Evolutionary conservation across 345 rosid genomes (phyloP), one percentile per base, ranked within the genome.

Genomic region (Jatropha curcas): DNA sequence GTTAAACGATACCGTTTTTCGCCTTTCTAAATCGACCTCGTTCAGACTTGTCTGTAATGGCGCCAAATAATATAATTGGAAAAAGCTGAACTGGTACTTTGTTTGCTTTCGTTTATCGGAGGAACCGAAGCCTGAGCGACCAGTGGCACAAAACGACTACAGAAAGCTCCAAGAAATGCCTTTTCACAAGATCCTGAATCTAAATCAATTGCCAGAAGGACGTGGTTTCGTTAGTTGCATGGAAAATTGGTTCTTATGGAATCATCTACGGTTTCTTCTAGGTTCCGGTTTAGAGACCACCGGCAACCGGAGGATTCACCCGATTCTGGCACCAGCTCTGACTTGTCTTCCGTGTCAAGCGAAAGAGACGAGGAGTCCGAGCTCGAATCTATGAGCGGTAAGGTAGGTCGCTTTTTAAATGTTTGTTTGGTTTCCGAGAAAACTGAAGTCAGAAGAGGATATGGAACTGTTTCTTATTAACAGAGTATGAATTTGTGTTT

Each of bases 311-410:
- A 80, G 68, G 53, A 70, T 6, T 61, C 80, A 20, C 17, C 57
- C 22, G 73, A 70, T 33, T 79, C 87, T 27, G 73, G 76, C 53
- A 13, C 74, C 71, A 77, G 80, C 78, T 82, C 88, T 70, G 71
- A 56, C 30, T 33, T 74, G 12, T 77, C 85, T 12, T 80, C 88
- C 31, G 74, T 70, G 9, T 76, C 83, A 72, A 41, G 65, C 35
- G 77, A 78, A 73, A 73, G 28, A 2, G 82, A 71, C 43, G 77
- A 70, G 34, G 86, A 79, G 52, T 39, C 77, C 10, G 84, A 86
- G 68, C 73, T 88, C 39, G 81, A 75, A 56, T 89, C 88, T 70
- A 84, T 87, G 93, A 77, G 90, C 0, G 88, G 82, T 55, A 84
- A 79, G 89, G 90, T 84, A 74, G 8, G 41, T 53, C 34, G 22